Percentiles rank a stretch among this genome's conserved stretches.
These are phyloP conservation scores for Camellia japonica DNA, from an alignment of 148 eudicot species.

Conservation along the genomic window DNA sequence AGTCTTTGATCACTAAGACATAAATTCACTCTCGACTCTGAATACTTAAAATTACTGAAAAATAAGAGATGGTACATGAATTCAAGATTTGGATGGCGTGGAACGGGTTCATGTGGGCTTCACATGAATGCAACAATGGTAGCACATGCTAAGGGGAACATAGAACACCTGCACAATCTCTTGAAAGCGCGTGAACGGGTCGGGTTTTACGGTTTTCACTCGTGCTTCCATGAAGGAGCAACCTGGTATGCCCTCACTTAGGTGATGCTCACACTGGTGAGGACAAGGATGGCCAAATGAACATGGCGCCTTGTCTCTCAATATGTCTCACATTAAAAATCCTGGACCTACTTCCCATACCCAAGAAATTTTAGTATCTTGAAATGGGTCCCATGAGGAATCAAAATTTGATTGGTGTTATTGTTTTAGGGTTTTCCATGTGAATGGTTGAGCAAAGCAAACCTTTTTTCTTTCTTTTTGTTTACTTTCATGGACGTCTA, in stretches of 20 bases:
- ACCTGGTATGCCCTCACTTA: conserved; percentile 38
- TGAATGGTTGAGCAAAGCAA: not conserved
- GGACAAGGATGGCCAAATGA: conserved; percentile 27
- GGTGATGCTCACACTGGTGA: conserved; percentile 14
- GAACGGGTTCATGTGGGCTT: conserved; percentile 47
- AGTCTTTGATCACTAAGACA: no score
- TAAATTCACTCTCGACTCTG: no score
- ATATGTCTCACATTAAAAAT: conserved; percentile 13
- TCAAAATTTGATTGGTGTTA: not conserved
- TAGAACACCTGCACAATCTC: conserved; percentile 36
- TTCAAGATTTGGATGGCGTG: conserved; percentile 7
- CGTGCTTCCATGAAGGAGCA: conserved; percentile 38
- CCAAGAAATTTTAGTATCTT: not conserved
- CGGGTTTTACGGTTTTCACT: conserved; percentile 25
- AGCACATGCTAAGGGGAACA: conserved; percentile 44
- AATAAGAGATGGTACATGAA: not conserved
- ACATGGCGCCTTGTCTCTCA: conserved; percentile 20
- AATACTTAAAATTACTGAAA: no score
- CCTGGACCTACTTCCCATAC: conserved; percentile 26
- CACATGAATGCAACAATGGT: conserved; percentile 33
- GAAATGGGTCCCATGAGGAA: not conserved
- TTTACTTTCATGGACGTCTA: not conserved
- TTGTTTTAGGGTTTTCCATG: not conserved
- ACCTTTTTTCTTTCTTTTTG: not conserved
- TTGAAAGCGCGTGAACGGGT: conserved; percentile 17